Evolutionary conservation across 1,139 yeast species (phyloP).

Genomic region (Blastobotrys arbuscula): DNA sequence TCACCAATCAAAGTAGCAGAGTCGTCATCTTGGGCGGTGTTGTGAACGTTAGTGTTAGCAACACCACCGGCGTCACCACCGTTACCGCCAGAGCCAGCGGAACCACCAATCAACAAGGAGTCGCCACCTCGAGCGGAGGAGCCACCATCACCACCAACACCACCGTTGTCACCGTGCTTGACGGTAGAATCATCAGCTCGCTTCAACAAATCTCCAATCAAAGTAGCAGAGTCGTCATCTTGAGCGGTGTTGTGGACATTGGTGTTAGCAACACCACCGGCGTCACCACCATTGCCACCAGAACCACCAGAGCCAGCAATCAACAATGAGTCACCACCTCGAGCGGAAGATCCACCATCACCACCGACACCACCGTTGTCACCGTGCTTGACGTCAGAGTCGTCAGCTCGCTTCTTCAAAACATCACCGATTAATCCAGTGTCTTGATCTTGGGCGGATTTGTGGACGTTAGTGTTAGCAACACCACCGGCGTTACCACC

Average conservation of each 20-base stretch:
- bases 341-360: neutral
- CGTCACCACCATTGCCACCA: constrained; percentile 6
- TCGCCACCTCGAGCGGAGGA: constrained; percentile 2
- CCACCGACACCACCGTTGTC: constrained; percentile 8
- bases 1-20: neutral
- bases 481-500: constrained; percentile 7
- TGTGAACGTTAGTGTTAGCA: neutral
- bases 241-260: neutral
- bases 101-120: neutral
- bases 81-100: constrained; percentile 1
- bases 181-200: neutral
- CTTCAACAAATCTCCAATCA: neutral
- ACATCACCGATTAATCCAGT: neutral
- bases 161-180: constrained; percentile 6
- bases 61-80: constrained; percentile 7
- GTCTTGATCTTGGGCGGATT: neutral
- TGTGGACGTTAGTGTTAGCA: constrained; percentile 1
- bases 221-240: neutral
- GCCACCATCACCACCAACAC: constrained; percentile 7
- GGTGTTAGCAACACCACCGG: constrained; percentile 5
- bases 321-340: constrained; percentile 1
- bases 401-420: constrained; percentile 2
- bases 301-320: neutral
- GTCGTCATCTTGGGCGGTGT: neutral
- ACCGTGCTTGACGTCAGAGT: neutral